phyloP scores from a whole-genome alignment of 1,284 basidiomycete genomes.

The Vanrija pseudolonga region DNA sequence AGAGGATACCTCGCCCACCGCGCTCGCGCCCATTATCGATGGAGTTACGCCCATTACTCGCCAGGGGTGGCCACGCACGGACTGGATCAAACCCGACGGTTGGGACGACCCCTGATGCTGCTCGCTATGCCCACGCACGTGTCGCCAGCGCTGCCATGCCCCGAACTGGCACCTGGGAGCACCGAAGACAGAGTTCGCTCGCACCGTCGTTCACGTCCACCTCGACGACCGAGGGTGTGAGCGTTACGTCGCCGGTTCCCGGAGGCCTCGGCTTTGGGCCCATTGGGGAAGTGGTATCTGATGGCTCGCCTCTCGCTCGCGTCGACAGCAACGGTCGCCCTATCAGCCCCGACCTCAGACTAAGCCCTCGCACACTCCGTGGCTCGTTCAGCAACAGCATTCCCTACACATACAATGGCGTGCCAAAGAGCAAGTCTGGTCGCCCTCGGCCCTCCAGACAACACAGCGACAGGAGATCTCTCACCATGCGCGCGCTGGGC shows the following conservation, averaged over 20 bases:
- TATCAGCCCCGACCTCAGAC: slow-evolving; percentile 4
- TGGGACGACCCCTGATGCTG: not conserved
- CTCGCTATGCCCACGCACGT: slow-evolving; percentile 8
- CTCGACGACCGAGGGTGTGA: slow-evolving; percentile 21
- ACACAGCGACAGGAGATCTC: slow-evolving; percentile 2
- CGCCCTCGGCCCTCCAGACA: slow-evolving; percentile 2
- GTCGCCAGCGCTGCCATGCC: slow-evolving; percentile 10
- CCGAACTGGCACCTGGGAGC: slow-evolving; percentile 26
- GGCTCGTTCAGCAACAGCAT: slow-evolving; percentile 27
- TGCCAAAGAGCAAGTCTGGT: slow-evolving; percentile 30
- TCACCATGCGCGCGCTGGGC: slow-evolving; percentile 13
- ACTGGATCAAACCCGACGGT: not conserved
- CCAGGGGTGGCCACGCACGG: not conserved
- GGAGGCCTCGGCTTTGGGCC: not conserved
- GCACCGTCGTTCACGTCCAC: slow-evolving; percentile 38
- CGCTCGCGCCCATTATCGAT: not conserved
- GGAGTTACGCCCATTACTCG: not conserved
- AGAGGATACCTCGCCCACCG: slow-evolving; percentile 41
- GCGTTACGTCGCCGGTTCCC: slow-evolving; percentile 27
- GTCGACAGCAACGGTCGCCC: slow-evolving; percentile 1
- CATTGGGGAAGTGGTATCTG: too few species aligned
- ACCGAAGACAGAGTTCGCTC: slow-evolving; percentile 33
- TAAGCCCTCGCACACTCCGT: not conserved
- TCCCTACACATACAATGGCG: slow-evolving; percentile 42
- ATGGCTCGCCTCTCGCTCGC: slow-evolving; percentile 1